These are phyloP conservation scores for Massariosphaeria phaeospora DNA, from an alignment of 495 filamentous ascomycete genomes.

Conservation along the genomic window DNA sequence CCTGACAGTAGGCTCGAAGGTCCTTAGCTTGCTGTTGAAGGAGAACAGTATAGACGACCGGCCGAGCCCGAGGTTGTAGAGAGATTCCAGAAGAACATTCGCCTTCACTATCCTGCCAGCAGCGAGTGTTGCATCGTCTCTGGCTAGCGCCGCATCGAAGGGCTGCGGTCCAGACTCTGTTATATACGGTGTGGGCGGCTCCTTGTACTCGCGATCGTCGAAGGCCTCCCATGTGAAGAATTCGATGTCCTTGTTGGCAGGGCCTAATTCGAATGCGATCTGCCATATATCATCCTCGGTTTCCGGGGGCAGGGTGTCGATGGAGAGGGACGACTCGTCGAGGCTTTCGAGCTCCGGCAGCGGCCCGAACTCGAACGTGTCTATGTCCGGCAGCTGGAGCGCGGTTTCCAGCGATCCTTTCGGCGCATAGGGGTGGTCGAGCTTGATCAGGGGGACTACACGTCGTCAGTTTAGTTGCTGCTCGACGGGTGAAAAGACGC, in stretches of 20 bases:
- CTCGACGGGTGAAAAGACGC: constrained; percentile 24
- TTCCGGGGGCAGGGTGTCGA: constrained; percentile 6
- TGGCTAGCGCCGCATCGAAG: constrained; percentile 58
- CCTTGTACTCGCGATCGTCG: constrained; percentile 41
- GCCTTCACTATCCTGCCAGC: constrained; percentile 31
- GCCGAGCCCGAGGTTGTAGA: constrained; percentile 72
- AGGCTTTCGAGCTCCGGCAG: constrained; percentile 27
- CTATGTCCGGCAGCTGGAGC: constrained; percentile 33
- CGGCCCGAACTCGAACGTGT: constrained; percentile 33
- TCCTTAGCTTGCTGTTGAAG: constrained; percentile 54
- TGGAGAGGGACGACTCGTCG: constrained; percentile 25
- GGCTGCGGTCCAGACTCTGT: constrained; percentile 68
- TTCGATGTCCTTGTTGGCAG: constrained; percentile 50
- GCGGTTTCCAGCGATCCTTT: constrained; percentile 30
- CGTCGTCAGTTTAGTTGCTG: constrained; percentile 8
- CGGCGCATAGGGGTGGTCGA: constrained; percentile 38
- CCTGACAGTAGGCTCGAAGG: constrained; percentile 54
- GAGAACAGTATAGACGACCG: constrained; percentile 73
- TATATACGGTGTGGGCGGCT: constrained; percentile 58
- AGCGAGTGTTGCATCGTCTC: background rate
- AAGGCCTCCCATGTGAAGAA: constrained; percentile 64
- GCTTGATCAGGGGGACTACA: constrained; percentile 32
- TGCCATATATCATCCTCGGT: constrained; percentile 36
- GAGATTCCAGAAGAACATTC: constrained; percentile 53
- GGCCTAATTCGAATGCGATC: constrained; percentile 29